Evolutionary conservation across 2,329 filamentous ascomycete genomes (phyloP).

Genomic region (Meredithiella fracta): DNA sequence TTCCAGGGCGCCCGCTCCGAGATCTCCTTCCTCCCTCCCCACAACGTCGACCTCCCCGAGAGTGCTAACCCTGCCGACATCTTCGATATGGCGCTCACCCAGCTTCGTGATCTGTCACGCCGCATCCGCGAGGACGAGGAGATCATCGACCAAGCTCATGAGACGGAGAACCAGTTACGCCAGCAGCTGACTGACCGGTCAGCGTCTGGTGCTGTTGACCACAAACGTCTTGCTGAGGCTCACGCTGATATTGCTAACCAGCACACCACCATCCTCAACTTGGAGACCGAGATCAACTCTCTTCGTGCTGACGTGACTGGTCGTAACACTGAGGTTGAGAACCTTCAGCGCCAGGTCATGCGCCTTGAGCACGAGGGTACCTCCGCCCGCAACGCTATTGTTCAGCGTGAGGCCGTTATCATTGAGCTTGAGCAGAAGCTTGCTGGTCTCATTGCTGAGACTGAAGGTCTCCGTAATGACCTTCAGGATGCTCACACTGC

Average conservation of each 20-base stretch:
- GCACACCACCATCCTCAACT: constrained; percentile 11
- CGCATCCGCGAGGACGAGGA: constrained; percentile 32
- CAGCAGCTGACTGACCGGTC: constrained; percentile 39
- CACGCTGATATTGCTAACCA: constrained; percentile 20
- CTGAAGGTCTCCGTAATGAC: constrained; percentile 24
- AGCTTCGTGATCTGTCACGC: constrained; percentile 33
- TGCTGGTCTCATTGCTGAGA: constrained; percentile 24
- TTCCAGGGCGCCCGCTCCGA: constrained; percentile 43
- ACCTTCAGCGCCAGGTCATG: neutral
- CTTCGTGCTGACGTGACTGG: neutral
- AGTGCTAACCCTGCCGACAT: constrained; percentile 37
- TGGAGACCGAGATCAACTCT: constrained; percentile 2
- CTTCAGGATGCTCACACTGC: constrained; percentile 24
- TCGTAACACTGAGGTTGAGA: neutral
- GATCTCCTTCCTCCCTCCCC: constrained; percentile 44
- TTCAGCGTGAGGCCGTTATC: constrained; percentile 24
- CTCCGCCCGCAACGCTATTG: constrained; percentile 22
- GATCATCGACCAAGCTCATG: constrained; percentile 44
- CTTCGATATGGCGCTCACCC: constrained; percentile 35
- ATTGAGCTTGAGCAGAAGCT: constrained; percentile 31
- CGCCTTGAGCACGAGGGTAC: constrained; percentile 12
- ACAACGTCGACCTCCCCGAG: constrained; percentile 37
- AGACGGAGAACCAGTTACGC: constrained; percentile 37
- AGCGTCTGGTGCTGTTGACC: constrained; percentile 32
- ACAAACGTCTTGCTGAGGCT: constrained; percentile 25